These are phyloP conservation scores for Melampsora larici-populina DNA, from an alignment of 1,284 basidiomycete genomes.

Conservation along the genomic window DNA sequence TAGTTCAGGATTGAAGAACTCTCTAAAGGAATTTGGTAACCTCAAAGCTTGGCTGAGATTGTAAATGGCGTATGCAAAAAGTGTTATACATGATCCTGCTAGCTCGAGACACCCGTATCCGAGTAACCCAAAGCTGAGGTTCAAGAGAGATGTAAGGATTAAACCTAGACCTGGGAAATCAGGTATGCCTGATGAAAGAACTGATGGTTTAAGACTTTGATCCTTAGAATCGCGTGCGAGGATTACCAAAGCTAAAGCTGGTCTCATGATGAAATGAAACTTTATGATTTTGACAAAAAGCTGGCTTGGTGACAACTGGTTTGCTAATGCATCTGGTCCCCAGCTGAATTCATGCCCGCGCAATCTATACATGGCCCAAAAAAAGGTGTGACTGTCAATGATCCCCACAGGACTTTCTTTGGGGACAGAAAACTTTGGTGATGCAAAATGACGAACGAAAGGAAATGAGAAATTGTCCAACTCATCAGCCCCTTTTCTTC, in stretches of 20 bases:
- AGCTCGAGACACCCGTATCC: no score
- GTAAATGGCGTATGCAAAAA: no score
- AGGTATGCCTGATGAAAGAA: conserved; percentile 7
- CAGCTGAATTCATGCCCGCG: conserved; percentile 27
- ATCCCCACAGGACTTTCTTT: no score
- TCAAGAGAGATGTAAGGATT: no score
- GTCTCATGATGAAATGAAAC: background rate
- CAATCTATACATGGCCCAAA: background rate
- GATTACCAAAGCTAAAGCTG: conserved; percentile 8
- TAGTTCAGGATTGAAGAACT: background rate
- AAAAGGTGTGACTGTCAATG: background rate
- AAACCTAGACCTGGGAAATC: conserved; percentile 16
- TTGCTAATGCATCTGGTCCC: conserved; percentile 12
- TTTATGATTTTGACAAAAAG: background rate
- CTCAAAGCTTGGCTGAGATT: no score
- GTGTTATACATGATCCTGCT: no score
- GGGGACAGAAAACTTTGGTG: no score
- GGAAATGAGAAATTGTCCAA: no score
- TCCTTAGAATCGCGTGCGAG: background rate
- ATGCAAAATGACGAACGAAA: no score
- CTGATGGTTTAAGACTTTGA: background rate
- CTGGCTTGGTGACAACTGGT: background rate
- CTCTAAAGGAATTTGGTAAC: background rate
- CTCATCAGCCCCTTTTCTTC: no score
- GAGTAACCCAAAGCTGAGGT: no score